A percentile compares a stretch with the other conserved stretches of the same genome.
Evolutionary conservation across 768 basidiomycete species (phyloP).

Genomic region (Lactarius akahatsu): DNA sequence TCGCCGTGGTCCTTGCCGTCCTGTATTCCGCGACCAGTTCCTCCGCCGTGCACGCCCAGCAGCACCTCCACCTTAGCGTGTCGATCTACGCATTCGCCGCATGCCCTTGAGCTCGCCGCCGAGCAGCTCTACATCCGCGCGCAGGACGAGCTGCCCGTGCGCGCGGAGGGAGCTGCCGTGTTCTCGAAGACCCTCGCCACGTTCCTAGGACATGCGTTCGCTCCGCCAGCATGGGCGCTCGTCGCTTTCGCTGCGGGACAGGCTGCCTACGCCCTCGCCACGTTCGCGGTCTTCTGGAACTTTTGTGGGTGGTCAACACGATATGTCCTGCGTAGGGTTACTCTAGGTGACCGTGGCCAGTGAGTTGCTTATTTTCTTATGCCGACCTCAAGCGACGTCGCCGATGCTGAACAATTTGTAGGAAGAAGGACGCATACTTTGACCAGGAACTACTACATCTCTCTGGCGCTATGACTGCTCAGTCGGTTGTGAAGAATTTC

Average conservation of each 20-base stretch:
- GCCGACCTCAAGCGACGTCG: slow-evolving; percentile 35
- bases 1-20: slow-evolving; percentile 51
- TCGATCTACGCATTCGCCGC: slow-evolving; percentile 72
- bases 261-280: slow-evolving; percentile 60
- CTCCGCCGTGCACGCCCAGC: slow-evolving; percentile 55
- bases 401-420: slow-evolving; percentile 17
- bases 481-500: slow-evolving; percentile 90
- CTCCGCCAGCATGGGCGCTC: slow-evolving; percentile 53
- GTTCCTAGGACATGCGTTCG: slow-evolving; percentile 55
- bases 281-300: slow-evolving; percentile 56
- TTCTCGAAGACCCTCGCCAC: slow-evolving; percentile 70
- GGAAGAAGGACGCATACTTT: slow-evolving; percentile 40
- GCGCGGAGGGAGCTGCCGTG: slow-evolving; percentile 84
- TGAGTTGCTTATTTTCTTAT: slow-evolving; percentile 29
- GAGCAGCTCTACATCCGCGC: slow-evolving; percentile 58
- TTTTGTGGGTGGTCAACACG: slow-evolving; percentile 30
- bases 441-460: slow-evolving; percentile 53
- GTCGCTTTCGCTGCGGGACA: slow-evolving; percentile 89
- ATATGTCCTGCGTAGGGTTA: slow-evolving; percentile 31
- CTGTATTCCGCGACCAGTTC: slow-evolving; percentile 59
- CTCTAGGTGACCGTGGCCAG: slow-evolving; percentile 30
- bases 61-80: slow-evolving; percentile 62
- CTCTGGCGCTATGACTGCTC: slow-evolving; percentile 80
- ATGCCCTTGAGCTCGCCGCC: slow-evolving; percentile 68
- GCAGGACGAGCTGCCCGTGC: slow-evolving; percentile 71